These are phyloP conservation scores for Trichoderma asperellum DNA, from an alignment of 2,329 filamentous ascomycete genomes.

Conservation along the genomic window DNA sequence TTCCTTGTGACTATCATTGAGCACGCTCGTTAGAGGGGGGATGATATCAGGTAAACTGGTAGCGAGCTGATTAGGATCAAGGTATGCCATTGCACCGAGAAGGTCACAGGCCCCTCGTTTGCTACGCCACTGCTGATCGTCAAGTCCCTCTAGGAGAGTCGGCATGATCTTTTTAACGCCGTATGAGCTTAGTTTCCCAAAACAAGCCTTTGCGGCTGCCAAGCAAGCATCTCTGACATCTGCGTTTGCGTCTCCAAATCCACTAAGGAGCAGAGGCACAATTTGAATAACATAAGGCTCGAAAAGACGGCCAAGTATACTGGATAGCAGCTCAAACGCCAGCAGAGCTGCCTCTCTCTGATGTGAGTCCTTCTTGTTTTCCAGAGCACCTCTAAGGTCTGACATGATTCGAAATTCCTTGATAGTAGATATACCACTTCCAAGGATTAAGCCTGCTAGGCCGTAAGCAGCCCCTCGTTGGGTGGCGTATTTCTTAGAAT, in stretches of 20 bases:
- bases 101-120: constrained; percentile 98
- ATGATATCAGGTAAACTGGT: constrained; percentile 95
- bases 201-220: constrained; percentile 91
- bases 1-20: constrained; percentile 98
- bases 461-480: constrained; percentile 95
- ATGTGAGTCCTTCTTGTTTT: constrained; percentile 92
- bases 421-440: constrained; percentile 81
- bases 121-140: constrained; percentile 96
- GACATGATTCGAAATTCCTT: constrained; percentile 86
- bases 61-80: constrained; percentile 93
- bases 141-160: constrained; percentile 85
- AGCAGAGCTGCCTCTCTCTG: constrained; percentile 87
- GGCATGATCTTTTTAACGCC: constrained; percentile 95
- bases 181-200: constrained; percentile 89
- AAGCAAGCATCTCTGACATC: constrained; percentile 93
- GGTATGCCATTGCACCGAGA: constrained; percentile 96
- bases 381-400: constrained; percentile 77
- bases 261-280: constrained; percentile 83
- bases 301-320: constrained; percentile 83
- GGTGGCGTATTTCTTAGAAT: constrained; percentile 87
- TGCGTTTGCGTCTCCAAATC: constrained; percentile 84
- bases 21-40: constrained; percentile 86
- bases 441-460: constrained; percentile 84
- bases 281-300: constrained; percentile 97
- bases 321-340: constrained; percentile 87